phyloP scores from a whole-genome alignment of 306 rosid genomes.

The Canavalia gladiata region DNA sequence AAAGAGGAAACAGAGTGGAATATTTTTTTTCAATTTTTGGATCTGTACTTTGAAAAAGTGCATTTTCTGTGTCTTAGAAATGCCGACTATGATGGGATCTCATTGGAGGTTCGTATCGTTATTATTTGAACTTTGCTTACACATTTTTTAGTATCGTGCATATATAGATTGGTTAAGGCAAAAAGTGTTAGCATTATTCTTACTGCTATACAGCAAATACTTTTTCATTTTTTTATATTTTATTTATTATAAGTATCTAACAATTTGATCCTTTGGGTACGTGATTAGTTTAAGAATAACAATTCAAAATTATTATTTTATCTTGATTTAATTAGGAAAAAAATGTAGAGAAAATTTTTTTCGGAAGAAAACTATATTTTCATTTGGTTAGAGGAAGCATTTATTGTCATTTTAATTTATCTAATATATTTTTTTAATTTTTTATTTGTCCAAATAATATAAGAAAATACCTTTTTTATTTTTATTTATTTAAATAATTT shows the following conservation, averaged over 20 bases:
- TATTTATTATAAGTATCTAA: neutral
- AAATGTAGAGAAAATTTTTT: too few relatives aligned
- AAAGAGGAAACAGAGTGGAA: neutral
- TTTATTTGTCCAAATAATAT: too few relatives aligned
- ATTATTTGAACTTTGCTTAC: neutral
- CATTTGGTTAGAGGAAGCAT: too few relatives aligned
- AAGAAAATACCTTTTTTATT: too few relatives aligned
- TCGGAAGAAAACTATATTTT: too few relatives aligned
- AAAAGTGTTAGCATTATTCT: neutral
- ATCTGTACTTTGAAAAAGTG: conserved; percentile 5
- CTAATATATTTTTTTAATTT: too few relatives aligned
- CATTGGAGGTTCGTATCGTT: neutral
- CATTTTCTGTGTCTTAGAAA: neutral
- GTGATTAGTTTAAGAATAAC: too few relatives aligned
- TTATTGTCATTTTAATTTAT: too few relatives aligned
- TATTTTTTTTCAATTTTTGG: neutral
- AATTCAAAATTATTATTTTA: too few relatives aligned
- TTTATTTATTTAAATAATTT: too few relatives aligned
- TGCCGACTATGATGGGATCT: neutral
- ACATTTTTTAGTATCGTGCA: neutral
- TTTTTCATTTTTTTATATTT: neutral
- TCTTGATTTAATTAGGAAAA: too few relatives aligned
- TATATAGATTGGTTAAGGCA: neutral
- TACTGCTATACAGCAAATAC: neutral
- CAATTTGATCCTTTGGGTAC: neutral